These are phyloP conservation scores for Protomyces inouyei DNA, from an alignment of 1,139 yeast species.

Conservation along the genomic window DNA sequence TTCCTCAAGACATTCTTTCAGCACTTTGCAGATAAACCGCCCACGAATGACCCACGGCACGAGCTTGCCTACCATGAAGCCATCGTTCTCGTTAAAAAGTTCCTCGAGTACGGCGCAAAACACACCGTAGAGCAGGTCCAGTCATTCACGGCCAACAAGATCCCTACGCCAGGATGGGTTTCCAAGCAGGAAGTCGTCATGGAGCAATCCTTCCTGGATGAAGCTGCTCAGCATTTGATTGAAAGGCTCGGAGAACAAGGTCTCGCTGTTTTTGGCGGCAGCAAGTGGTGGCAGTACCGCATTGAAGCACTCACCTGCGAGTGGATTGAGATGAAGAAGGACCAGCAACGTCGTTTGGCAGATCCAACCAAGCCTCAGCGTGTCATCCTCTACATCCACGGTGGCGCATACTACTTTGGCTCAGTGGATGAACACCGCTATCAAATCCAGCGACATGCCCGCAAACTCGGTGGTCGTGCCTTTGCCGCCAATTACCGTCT, in stretches of 20 bases:
- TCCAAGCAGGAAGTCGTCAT: slow-evolving; percentile 12
- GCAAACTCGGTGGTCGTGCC: slow-evolving; percentile 29
- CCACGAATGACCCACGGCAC: slow-evolving; percentile 12
- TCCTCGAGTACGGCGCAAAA: slow-evolving; percentile 16
- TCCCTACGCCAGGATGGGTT: slow-evolving; percentile 26
- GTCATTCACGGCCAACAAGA: slow-evolving; percentile 24
- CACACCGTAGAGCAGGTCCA: slow-evolving; percentile 27
- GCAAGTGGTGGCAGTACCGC: slow-evolving; percentile 26
- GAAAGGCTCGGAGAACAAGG: slow-evolving; percentile 13
- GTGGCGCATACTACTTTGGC: slow-evolving; percentile 34
- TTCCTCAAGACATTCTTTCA: slow-evolving; percentile 22
- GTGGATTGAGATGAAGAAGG: slow-evolving; percentile 27
- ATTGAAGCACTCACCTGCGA: slow-evolving; percentile 16
- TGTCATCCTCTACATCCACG: slow-evolving; percentile 32
- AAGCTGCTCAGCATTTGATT: slow-evolving; percentile 7
- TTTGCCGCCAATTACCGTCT: slow-evolving; percentile 33
- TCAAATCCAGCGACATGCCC: slow-evolving; percentile 30
- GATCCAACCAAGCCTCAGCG: slow-evolving; percentile 16
- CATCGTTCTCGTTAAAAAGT: slow-evolving; percentile 17
- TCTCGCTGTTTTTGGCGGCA: slow-evolving; percentile 15
- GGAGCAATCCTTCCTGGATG: slow-evolving; percentile 10
- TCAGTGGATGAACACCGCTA: slow-evolving; percentile 32
- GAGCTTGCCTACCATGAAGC: slow-evolving; percentile 23
- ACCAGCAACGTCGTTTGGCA: slow-evolving; percentile 1
- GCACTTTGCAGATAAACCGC: slow-evolving; percentile 18